Percentiles rank a stretch among this genome's conserved stretches.
Evolutionary conservation across 2,329 filamentous ascomycete species (phyloP).

Genomic region (Aspergillus fijiensis): DNA sequence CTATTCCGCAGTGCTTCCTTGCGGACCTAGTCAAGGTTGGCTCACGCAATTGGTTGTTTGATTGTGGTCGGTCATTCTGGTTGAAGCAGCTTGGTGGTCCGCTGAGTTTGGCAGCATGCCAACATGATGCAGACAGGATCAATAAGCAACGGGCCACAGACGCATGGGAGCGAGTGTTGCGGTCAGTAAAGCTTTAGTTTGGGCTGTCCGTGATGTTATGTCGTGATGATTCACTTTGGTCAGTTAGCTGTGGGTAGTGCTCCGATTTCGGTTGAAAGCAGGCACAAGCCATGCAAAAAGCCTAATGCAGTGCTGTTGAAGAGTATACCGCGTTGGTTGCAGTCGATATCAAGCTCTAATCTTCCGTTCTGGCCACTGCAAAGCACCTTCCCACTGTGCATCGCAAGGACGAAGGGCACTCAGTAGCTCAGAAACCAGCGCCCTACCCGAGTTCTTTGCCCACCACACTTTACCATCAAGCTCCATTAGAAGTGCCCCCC

Average conservation of each 20-base stretch:
- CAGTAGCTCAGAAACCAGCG: slow-evolving; percentile 30
- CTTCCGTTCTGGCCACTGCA: slow-evolving; percentile 33
- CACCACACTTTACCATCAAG: slow-evolving; percentile 37
- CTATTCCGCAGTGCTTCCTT: slow-evolving; percentile 28
- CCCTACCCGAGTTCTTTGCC: slow-evolving; percentile 34
- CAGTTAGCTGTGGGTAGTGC: neutral
- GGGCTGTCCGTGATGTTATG: neutral
- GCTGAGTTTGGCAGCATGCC: slow-evolving; percentile 28
- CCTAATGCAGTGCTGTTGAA: neutral
- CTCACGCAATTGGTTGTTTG: slow-evolving; percentile 34
- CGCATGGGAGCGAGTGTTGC: slow-evolving; percentile 19
- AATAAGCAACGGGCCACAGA: slow-evolving; percentile 22
- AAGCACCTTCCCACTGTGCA: slow-evolving; percentile 26
- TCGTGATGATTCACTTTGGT: neutral
- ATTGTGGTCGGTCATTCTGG: slow-evolving; percentile 36
- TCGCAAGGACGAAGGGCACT: slow-evolving; percentile 21
- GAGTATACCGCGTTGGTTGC: neutral
- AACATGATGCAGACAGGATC: slow-evolving; percentile 25
- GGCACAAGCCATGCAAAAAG: neutral
- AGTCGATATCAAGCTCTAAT: slow-evolving; percentile 24
- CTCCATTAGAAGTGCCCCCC: slow-evolving; percentile 35
- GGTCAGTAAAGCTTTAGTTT: slow-evolving; percentile 23
- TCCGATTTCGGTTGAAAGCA: neutral
- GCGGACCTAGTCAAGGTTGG: slow-evolving; percentile 35
- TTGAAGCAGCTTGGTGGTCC: slow-evolving; percentile 31